Conservation (phyloP, 2,329 filamentous ascomycete genomes). For the Colletotrichum chrysophilum region DNA sequence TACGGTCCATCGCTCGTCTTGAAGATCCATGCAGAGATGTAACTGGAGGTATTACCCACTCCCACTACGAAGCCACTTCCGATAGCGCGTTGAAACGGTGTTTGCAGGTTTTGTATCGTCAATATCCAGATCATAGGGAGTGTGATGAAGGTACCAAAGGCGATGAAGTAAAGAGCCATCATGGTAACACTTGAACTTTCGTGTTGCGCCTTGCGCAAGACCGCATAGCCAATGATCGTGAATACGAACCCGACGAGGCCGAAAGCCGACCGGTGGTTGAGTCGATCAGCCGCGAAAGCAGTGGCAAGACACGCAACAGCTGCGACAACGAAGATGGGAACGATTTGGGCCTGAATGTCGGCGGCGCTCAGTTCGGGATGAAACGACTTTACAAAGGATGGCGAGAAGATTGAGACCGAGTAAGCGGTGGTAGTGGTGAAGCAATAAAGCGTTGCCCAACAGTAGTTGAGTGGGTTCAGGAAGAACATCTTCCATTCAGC, state of each 20-base stretch:
- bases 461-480: conserved; percentile 23
- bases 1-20: conserved; percentile 21
- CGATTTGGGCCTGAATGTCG: conserved; percentile 20
- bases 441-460: conserved; percentile 20
- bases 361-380: conserved; percentile 12
- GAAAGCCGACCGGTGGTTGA: conserved; percentile 22
- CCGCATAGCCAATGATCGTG: conserved; percentile 18
- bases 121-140: conserved; percentile 24
- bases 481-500: conserved; percentile 23
- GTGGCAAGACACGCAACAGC: conserved; percentile 13
- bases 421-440: conserved; percentile 23
- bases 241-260: conserved; percentile 17
- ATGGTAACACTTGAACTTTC: conserved; percentile 10
- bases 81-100: conserved; percentile 26
- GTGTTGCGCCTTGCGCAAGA: not conserved
- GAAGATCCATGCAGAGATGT: conserved; percentile 26
- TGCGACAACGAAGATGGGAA: conserved; percentile 23
- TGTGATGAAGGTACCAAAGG: conserved; percentile 18
- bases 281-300: conserved; percentile 14
- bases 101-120: conserved; percentile 20
- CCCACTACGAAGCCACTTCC: conserved; percentile 41
- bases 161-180: conserved; percentile 24
- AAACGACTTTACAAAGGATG: conserved; percentile 22
- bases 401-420: conserved; percentile 24
- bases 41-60: conserved; percentile 37